Evolutionary conservation across 352 stramenopile genomes (phyloP), one percentile per base, ranked within the genome.

Genomic region (Thalassiosira tumida): DNA sequence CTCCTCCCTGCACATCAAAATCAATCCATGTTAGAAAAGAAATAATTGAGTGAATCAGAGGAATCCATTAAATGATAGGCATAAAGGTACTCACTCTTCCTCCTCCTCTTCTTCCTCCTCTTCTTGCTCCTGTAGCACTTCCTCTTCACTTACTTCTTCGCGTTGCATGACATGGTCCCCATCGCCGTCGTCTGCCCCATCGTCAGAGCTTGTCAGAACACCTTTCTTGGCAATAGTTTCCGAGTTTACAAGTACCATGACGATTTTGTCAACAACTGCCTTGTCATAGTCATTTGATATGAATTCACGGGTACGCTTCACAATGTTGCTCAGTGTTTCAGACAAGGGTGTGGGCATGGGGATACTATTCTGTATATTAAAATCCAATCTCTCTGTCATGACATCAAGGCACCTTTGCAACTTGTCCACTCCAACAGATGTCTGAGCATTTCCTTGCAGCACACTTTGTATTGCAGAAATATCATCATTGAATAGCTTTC

Each of bases 361-460:
- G 81, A 98, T 97, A 54, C 93, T 97, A 88, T 98, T 98, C 47
- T 97, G 96, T 31, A 98, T 96, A 31, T 96, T 98, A 81, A 98
- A 98, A 92, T 99, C 97, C 47, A 99, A 94, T 70, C 97, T 91
- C 86, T 99, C 97, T 21, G 96, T 96, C 87, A 98, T 97, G 35
- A 98, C 96, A 90, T 98, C 97, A 17, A 98, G 89, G 65, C 96
- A 97, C 50, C 95, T 93, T 64, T 97, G 95, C 35, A 98, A 87
- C 73, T 96, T 96, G 40, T 96, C 94, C 43, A 98, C 93, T 70
- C 95, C 94, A 72, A 98, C 90, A 50, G 95, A 92, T 40, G 86
- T 93, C 69, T 93, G 86, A 29, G 87, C 86, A 85, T 95, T 94
- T n/a, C 84, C 89, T 65, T 96, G 83, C 37, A 97, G 84, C 38